Conservation (phyloP, 805 yeast genomes). For the Saturnispora galanensis region DNA sequence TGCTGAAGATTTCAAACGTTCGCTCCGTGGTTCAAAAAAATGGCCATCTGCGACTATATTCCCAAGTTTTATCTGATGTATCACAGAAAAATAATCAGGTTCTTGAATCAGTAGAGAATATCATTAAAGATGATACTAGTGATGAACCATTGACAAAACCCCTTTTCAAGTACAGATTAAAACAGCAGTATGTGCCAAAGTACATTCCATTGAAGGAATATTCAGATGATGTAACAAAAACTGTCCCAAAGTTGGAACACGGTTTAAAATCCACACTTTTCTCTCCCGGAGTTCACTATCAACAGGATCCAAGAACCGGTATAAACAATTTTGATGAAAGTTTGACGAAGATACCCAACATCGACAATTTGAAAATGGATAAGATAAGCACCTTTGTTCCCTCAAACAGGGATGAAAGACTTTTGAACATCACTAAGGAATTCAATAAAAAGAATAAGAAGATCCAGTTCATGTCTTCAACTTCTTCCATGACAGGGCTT, state of each 20-base stretch:
- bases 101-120: not conserved
- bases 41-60: too few relatives aligned
- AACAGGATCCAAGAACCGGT: constrained; percentile 69
- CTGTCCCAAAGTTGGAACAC: constrained; percentile 52
- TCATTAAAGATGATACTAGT: not conserved
- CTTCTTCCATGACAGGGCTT: constrained; percentile 77
- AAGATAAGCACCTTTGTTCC: constrained; percentile 47
- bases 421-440: constrained; percentile 38
- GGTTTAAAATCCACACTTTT: constrained; percentile 63
- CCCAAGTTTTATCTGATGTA: too few relatives aligned
- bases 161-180: not conserved
- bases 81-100: too few relatives aligned
- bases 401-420: constrained; percentile 52
- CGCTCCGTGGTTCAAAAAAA: too few relatives aligned
- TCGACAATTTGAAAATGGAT: constrained; percentile 57
- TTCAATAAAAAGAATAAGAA: constrained; percentile 6
- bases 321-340: constrained; percentile 59
- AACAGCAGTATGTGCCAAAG: not conserved
- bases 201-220: constrained; percentile 17
- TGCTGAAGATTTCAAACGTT: too few relatives aligned
- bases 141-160: constrained; percentile 1
- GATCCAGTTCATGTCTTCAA: constrained; percentile 58
- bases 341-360: constrained; percentile 48
- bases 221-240: constrained; percentile 8
- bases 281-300: constrained; percentile 71